Conservation (phyloP, 2,329 filamentous ascomycete genomes). For the Aspergillus thermomutatus region DNA sequence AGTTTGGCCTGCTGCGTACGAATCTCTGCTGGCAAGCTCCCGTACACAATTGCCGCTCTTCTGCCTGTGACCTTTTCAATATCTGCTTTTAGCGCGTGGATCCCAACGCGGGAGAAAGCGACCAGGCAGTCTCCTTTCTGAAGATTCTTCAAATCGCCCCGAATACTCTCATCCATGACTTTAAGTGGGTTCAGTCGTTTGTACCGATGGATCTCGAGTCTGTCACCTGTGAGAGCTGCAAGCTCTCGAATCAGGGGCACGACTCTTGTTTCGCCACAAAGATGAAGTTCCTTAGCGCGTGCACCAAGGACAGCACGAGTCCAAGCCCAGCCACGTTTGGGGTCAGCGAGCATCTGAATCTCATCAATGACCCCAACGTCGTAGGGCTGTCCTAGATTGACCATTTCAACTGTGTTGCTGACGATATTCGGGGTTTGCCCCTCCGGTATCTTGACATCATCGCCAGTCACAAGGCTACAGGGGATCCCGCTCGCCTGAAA, state of each 20-base stretch:
- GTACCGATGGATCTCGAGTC: conserved; percentile 77
- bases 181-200: conserved; percentile 75
- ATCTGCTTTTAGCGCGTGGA: conserved; percentile 74
- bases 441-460: conserved; percentile 73
- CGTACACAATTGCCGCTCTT: conserved; percentile 90
- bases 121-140: conserved; percentile 90
- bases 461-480: conserved; percentile 84
- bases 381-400: conserved; percentile 55
- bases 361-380: conserved; percentile 97
- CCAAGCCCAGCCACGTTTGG: conserved; percentile 87
- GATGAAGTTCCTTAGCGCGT: conserved; percentile 81
- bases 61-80: conserved; percentile 74
- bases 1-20: conserved; percentile 84
- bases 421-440: conserved; percentile 57
- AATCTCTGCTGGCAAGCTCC: conserved; percentile 85
- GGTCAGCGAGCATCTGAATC: conserved; percentile 91
- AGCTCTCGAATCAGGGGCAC: conserved; percentile 75
- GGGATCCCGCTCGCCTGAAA: conserved; percentile 72
- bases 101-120: conserved; percentile 74
- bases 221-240: conserved; percentile 75
- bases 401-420: conserved; percentile 95
- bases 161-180: conserved; percentile 61
- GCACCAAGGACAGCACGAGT: conserved; percentile 85
- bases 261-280: conserved; percentile 85
- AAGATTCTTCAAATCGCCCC: conserved; percentile 62